Base-by-base conservation (phyloP, 306 rosid genomes). In the Prunus dulcis region DNA sequence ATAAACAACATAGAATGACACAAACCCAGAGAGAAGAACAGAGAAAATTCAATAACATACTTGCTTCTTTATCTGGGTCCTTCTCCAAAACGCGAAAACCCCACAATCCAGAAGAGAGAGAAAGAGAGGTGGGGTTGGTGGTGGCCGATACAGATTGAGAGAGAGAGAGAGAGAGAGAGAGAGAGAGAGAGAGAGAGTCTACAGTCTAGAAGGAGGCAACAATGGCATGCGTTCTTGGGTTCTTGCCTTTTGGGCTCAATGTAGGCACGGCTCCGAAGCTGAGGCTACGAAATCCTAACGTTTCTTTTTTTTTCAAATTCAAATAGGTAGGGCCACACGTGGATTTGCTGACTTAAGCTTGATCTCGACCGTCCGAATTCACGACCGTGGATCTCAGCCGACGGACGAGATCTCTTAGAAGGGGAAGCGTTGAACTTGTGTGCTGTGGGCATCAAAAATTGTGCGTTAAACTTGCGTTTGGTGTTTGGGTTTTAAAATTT, bases 251-350 rank as follows among this genome's bases (percentile, higher is more conserved):
- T 61, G 38, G 47, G 34, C 27, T 51, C 17, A 60, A 62, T 28
- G 67, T n/a, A 41, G 78, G 63, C 64, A 13, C 51, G 80, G 58
- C 25, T 56, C 51, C 73, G 68, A 77, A 63, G 38, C 79, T 43
- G 13, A 64, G 75, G 73, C 27, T 78, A 4, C 58, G 81, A 71
- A 82, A 79, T 80, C 78, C 81, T 82, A 82, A 84, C 91, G 91
- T 82, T 87, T 82, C 50, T 45, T 45, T 30, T 47, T 76, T 84
- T 87, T 38, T 34, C 41, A 88, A 87, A 87, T 87, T 87, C 91
- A 82, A 84, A 87, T 71, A 14, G 43, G 82, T 80, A 58, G 85
- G 86, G 68, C 23, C 79, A 46, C 85, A 86, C 53, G 62, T 70
- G 77, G 61, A 22, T 43, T 51, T 18, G 7, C 18, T 22, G 0